Conservation (phyloP, 163 green algal species). For the Prototheca stagnorum region DNA sequence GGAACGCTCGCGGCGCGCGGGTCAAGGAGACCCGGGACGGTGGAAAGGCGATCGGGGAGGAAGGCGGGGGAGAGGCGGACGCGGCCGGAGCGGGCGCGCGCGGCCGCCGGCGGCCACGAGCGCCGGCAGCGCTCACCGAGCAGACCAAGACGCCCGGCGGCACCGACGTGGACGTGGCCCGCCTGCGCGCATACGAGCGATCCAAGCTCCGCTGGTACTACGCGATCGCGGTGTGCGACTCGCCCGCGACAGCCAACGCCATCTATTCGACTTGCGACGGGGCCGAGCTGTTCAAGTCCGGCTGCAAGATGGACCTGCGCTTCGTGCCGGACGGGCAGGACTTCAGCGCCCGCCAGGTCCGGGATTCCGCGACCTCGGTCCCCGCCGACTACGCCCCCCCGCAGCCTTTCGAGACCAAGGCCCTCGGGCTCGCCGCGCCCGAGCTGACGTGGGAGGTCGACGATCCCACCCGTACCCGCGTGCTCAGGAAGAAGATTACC, state of each 20-base stretch:
- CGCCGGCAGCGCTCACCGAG: too few species aligned
- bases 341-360: constrained; percentile 28
- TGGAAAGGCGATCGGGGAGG: too few species aligned
- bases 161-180: constrained; percentile 5
- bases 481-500: constrained; percentile 43
- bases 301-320: constrained; percentile 82
- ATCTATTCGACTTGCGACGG: constrained; percentile 72
- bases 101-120: too few species aligned
- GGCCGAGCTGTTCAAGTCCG: constrained; percentile 30
- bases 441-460: constrained; percentile 85
- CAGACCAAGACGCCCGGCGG: too few species aligned
- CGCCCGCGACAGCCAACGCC: constrained; percentile 30
- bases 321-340: constrained; percentile 69
- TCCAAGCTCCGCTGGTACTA: constrained; percentile 75
- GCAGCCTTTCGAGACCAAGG: constrained; percentile 48
- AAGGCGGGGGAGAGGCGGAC: constrained; percentile 1
- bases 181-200: constrained; percentile 59
- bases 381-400: constrained; percentile 64
- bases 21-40: too few species aligned
- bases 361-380: constrained; percentile 42
- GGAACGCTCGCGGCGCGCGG: too few species aligned
- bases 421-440: constrained; percentile 75
- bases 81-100: constrained; percentile 1
- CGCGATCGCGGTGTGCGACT: constrained; percentile 62
- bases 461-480: constrained; percentile 52